These are phyloP conservation scores for Sugiyamaella novakii DNA, from an alignment of 1,139 yeast genomes.

Conservation along the genomic window DNA sequence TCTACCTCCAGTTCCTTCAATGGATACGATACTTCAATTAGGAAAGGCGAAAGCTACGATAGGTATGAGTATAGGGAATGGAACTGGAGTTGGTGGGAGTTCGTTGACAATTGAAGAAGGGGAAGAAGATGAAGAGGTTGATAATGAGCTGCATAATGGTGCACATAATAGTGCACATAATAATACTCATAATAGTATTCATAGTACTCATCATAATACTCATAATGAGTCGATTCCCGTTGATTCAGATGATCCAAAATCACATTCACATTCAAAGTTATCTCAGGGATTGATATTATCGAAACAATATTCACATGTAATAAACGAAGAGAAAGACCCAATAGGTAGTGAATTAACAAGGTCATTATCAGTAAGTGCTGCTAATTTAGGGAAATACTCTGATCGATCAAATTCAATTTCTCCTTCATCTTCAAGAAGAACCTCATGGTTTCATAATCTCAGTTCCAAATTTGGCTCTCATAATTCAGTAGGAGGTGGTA, in stretches of 20 bases:
- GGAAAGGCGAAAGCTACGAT: conserved; percentile 1
- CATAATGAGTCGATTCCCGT: neutral
- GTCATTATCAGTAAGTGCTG: conserved; percentile 13
- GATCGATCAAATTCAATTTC: conserved; percentile 3
- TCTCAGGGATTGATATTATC: conserved; percentile 15
- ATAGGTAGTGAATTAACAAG: conserved; percentile 14
- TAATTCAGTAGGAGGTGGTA: neutral
- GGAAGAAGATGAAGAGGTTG: conserved; percentile 11
- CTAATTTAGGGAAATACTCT: conserved; percentile 1
- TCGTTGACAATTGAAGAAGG: conserved; percentile 16
- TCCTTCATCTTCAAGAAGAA: conserved; percentile 19
- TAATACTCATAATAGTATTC: neutral
- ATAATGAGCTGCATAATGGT: neutral
- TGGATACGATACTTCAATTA: conserved; percentile 7
- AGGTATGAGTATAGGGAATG: conserved; percentile 1
- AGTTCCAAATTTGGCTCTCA: conserved; percentile 20
- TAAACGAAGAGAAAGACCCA: neutral
- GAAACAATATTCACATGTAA: neutral
- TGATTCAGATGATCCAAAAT: too few relatives aligned
- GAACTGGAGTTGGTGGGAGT: neutral
- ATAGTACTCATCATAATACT: neutral
- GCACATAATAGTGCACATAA: neutral
- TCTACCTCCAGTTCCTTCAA: conserved; percentile 14
- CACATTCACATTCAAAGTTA: conserved; percentile 12
- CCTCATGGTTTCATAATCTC: conserved; percentile 25